Evolutionary conservation across 2,329 filamentous ascomycete species (phyloP).

Genomic region (Penicillium brevicompactum): DNA sequence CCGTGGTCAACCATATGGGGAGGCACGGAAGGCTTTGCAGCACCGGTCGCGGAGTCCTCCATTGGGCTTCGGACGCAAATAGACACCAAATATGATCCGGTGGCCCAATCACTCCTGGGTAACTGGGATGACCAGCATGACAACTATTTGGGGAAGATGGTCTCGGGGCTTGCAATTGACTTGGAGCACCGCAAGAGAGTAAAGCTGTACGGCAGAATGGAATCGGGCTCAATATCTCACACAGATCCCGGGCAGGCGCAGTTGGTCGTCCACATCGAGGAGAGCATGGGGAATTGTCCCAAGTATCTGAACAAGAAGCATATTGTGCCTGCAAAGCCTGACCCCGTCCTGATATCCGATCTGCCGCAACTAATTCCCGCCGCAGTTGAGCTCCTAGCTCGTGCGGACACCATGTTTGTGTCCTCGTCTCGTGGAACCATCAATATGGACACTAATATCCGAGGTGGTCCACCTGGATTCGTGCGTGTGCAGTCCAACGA

Average conservation of each 20-base stretch:
- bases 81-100: constrained; percentile 67
- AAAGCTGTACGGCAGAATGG: constrained; percentile 71
- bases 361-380: constrained; percentile 20
- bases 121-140: constrained; percentile 18
- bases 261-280: constrained; percentile 68
- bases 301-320: constrained; percentile 81
- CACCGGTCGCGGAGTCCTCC: constrained; percentile 62
- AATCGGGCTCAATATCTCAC: constrained; percentile 59
- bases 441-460: constrained; percentile 82
- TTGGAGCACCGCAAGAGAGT: constrained; percentile 69
- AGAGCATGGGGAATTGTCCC: constrained; percentile 78
- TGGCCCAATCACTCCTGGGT: constrained; percentile 64
- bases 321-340: constrained; percentile 58
- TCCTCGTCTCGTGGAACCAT: constrained; percentile 62
- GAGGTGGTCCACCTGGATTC: constrained; percentile 75
- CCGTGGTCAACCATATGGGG: constrained; percentile 82
- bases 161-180: constrained; percentile 65
- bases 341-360: constrained; percentile 55
- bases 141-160: constrained; percentile 48
- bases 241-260: constrained; percentile 46
- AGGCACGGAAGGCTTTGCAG: constrained; percentile 69
- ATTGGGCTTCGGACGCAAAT: constrained; percentile 66
- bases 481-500: constrained; percentile 66
- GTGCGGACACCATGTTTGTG: constrained; percentile 61
- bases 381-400: constrained; percentile 6